Percentiles rank a stretch among this genome's conserved stretches.
Evolutionary conservation across 768 basidiomycete genomes (phyloP).

Genomic region (Boletus reticuloceps): DNA sequence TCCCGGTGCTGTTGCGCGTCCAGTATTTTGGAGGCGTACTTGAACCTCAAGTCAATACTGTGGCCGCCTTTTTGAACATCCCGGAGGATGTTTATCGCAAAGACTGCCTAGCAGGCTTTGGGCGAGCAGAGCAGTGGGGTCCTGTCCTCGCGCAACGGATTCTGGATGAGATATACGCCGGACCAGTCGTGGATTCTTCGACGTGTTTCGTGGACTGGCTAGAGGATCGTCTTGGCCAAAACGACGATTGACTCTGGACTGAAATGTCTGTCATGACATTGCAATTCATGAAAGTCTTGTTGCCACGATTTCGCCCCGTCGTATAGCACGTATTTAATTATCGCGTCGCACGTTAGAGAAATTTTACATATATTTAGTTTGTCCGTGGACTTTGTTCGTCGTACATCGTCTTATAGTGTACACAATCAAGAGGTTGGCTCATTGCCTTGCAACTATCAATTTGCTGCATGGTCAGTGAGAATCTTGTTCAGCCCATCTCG

Average conservation of each 20-base stretch:
- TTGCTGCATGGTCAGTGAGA: slow-evolving; percentile 41
- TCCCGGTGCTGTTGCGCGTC: slow-evolving; percentile 62
- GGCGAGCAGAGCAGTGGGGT: slow-evolving; percentile 74
- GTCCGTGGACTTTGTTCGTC: too few species aligned
- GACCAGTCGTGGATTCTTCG: slow-evolving; percentile 31
- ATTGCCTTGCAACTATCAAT: too few species aligned
- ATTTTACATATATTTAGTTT: too few species aligned
- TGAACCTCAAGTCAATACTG: slow-evolving; percentile 23
- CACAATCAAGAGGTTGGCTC: too few species aligned
- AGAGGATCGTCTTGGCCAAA: slow-evolving; percentile 25
- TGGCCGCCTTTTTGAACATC: slow-evolving; percentile 56
- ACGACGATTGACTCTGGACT: slow-evolving; percentile 15
- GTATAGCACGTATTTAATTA: background rate
- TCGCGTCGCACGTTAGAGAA: background rate
- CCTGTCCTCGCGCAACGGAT: slow-evolving; percentile 55
- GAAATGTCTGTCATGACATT: too few species aligned
- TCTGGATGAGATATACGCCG: slow-evolving; percentile 44
- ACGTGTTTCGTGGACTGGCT: slow-evolving; percentile 45
- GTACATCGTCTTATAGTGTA: too few species aligned
- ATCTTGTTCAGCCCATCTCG: slow-evolving; percentile 64
- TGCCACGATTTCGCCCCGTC: background rate
- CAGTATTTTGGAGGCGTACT: slow-evolving; percentile 25
- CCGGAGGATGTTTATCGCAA: slow-evolving; percentile 63
- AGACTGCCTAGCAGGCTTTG: slow-evolving; percentile 71
- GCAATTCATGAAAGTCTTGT: background rate